Percentiles rank a stretch among this genome's conserved stretches.
Conservation (phyloP, 2,329 filamentous ascomycete genomes). For the Chaetomiaceae sp. region DNA sequence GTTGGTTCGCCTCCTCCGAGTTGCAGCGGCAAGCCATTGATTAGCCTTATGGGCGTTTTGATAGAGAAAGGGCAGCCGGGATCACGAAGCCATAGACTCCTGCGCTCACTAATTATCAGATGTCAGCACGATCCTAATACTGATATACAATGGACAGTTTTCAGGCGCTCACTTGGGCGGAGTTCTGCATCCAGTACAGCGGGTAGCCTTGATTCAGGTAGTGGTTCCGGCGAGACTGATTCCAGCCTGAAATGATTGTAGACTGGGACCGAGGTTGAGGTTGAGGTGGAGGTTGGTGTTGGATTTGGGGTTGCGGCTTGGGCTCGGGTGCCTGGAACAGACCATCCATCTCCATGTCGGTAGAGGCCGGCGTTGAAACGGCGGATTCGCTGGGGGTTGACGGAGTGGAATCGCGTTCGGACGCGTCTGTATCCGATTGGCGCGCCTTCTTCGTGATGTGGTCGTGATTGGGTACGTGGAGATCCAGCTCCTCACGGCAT, state of each 20-base stretch:
- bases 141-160: neutral
- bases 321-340: neutral
- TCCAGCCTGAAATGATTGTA: slow-evolving; percentile 5
- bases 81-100: neutral
- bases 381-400: slow-evolving; percentile 1
- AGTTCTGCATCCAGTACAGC: slow-evolving; percentile 5
- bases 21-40: no score
- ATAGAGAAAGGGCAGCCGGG: no score
- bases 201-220: slow-evolving; percentile 9
- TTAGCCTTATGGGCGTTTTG: no score
- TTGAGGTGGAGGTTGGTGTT: neutral
- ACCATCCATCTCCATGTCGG: slow-evolving; percentile 5
- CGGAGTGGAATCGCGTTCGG: neutral
- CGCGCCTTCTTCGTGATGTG: slow-evolving; percentile 8
- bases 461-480: neutral
- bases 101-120: neutral
- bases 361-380: slow-evolving; percentile 5
- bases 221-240: neutral
- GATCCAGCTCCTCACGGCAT: neutral
- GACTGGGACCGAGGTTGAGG: neutral
- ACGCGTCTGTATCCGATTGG: neutral
- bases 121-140: no score
- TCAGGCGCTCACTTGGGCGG: neutral
- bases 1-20: no score
- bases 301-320: neutral